These are phyloP conservation scores for Lanmaoa pseudosensibilis DNA, from an alignment of 768 basidiomycete genomes.

Conservation along the genomic window DNA sequence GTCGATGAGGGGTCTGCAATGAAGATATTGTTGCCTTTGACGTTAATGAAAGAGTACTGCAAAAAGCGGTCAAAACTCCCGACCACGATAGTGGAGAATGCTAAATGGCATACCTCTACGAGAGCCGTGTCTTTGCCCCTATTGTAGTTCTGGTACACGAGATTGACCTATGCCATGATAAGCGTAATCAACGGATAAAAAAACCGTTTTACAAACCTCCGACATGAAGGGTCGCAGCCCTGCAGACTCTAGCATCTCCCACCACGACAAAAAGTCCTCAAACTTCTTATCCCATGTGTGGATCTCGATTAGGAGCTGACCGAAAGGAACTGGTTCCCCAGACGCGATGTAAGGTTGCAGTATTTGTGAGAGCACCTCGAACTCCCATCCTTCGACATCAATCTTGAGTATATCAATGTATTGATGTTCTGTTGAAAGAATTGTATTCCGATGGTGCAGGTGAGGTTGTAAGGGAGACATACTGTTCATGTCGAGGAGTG, in stretches of 20 bases:
- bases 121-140: slow-evolving; percentile 45
- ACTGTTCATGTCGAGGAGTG: slow-evolving; percentile 46
- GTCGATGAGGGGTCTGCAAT: slow-evolving; percentile 28
- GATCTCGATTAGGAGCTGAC: slow-evolving; percentile 49
- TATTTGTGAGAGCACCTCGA: slow-evolving; percentile 42
- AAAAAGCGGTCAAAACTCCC: slow-evolving; percentile 1
- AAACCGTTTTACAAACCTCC: slow-evolving; percentile 30
- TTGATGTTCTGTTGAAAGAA: slow-evolving; percentile 30
- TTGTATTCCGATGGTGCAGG: background rate
- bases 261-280: slow-evolving; percentile 42
- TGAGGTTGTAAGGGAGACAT: slow-evolving; percentile 6
- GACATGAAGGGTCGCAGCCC: slow-evolving; percentile 50
- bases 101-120: slow-evolving; percentile 41
- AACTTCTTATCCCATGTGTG: slow-evolving; percentile 40
- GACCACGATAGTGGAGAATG: background rate
- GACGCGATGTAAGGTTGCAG: slow-evolving; percentile 37
- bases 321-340: slow-evolving; percentile 43
- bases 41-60: slow-evolving; percentile 56
- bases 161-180: slow-evolving; percentile 44
- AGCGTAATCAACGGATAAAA: background rate
- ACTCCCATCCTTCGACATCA: slow-evolving; percentile 51
- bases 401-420: slow-evolving; percentile 45
- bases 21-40: slow-evolving; percentile 50
- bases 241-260: slow-evolving; percentile 46
- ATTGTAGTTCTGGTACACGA: slow-evolving; percentile 61